Conservation (phyloP, 805 yeast genomes). For the Sugiyamaella qingdaonensis region DNA sequence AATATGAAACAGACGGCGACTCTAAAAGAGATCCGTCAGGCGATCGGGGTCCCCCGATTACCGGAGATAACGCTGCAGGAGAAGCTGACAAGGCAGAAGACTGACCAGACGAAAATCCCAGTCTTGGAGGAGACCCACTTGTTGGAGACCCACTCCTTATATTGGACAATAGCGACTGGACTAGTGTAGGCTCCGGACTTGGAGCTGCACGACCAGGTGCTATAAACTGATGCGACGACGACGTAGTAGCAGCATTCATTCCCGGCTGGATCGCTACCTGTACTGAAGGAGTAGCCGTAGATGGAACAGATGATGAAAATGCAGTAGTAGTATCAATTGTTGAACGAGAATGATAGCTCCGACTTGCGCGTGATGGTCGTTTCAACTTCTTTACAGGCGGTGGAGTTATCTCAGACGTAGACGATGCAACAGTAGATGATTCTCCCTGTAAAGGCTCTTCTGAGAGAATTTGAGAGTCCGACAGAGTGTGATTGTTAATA, state of each 20-base stretch:
- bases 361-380: slow-evolving; percentile 23
- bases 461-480: no score
- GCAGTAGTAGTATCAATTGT: neutral
- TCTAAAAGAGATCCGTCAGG: slow-evolving; percentile 19
- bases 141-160: slow-evolving; percentile 20
- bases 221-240: neutral
- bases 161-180: slow-evolving; percentile 23
- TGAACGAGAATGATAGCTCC: neutral
- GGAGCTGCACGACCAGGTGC: neutral
- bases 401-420: slow-evolving; percentile 6
- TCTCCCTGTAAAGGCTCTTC: no score
- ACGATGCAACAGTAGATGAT: slow-evolving; percentile 1
- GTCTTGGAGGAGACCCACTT: neutral
- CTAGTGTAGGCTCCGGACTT: slow-evolving; percentile 14
- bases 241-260: neutral
- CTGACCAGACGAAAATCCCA: neutral
- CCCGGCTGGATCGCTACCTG: no score
- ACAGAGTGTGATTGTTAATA: no score
- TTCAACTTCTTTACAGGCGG: slow-evolving; percentile 22
- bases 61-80: slow-evolving; percentile 8
- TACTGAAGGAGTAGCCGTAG: neutral
- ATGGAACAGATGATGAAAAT: neutral
- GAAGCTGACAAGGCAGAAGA: slow-evolving; percentile 3
- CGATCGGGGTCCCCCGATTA: neutral
- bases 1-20: slow-evolving; percentile 9